phyloP scores from a whole-genome alignment of 2,329 filamentous ascomycete species.

The Didymella segeticola region DNA sequence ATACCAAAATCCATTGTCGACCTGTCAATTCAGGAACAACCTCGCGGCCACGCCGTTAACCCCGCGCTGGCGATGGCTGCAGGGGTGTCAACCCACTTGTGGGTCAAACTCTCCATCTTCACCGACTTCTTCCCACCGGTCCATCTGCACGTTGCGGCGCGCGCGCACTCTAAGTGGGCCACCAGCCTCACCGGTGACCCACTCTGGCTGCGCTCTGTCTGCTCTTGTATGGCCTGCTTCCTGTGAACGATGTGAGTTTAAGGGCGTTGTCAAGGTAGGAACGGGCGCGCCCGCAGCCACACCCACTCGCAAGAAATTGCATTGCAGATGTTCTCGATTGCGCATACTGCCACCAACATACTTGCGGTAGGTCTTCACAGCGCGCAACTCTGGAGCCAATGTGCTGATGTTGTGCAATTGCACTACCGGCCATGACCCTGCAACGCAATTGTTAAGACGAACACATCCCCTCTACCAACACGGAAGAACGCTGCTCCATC shows the following conservation, averaged over 20 bases:
- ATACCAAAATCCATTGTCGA: conserved; percentile 1
- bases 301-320: not conserved
- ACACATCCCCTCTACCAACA: not conserved
- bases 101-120: conserved; percentile 18
- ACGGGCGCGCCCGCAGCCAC: conserved; percentile 14
- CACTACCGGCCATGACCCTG: not conserved
- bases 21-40: conserved; percentile 7
- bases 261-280: not conserved
- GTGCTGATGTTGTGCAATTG: conserved; percentile 5
- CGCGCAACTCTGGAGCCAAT: not conserved
- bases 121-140: conserved; percentile 34
- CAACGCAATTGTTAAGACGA: too few relatives aligned
- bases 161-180: conserved; percentile 22
- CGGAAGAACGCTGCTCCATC: not conserved
- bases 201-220: not conserved
- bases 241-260: conserved; percentile 2
- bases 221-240: not conserved
- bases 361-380: not conserved
- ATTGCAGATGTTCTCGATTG: conserved; percentile 1
- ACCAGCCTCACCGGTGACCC: conserved; percentile 38
- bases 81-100: conserved; percentile 21
- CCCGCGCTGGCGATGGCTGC: conserved; percentile 9
- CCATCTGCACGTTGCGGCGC: conserved; percentile 21
- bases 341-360: conserved; percentile 1
- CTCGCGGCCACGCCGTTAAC: conserved; percentile 7